Conservation (phyloP, 1,284 basidiomycete species). For the Coniferiporia sulphurascens region DNA sequence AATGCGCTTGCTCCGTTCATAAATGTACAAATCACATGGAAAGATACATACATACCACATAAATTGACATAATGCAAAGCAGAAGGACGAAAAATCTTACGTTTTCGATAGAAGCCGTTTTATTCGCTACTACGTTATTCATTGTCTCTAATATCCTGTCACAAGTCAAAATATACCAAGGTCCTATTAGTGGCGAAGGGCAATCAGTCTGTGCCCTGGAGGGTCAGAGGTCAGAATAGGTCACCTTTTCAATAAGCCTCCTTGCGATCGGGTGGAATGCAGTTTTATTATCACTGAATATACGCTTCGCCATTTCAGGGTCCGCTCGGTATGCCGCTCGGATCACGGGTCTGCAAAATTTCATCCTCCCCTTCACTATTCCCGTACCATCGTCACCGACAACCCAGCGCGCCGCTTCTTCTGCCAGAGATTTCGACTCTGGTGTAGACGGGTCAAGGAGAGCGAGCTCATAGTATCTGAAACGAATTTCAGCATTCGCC, state of each 20-base stretch:
- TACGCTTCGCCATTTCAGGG: conserved; percentile 52
- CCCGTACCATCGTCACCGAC: conserved; percentile 55
- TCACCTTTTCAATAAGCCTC: conserved; percentile 72
- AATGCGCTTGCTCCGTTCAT: too few species aligned
- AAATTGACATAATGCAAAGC: too few species aligned
- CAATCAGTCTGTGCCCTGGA: too few species aligned
- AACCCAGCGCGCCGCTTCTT: conserved; percentile 61
- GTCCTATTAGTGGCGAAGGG: too few species aligned
- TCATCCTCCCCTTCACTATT: conserved; percentile 71
- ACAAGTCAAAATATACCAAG: too few species aligned
- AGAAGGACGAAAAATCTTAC: too few species aligned
- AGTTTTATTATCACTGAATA: conserved; percentile 46
- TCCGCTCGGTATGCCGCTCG: conserved; percentile 53
- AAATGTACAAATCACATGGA: too few species aligned
- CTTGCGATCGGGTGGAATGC: conserved; percentile 76
- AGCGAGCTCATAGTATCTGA: conserved; percentile 66
- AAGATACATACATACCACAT: too few species aligned
- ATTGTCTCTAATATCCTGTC: too few species aligned
- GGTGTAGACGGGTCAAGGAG: conserved; percentile 43
- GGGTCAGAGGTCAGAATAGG: too few species aligned
- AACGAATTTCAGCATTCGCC: conserved; percentile 64
- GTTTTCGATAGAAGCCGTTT: too few species aligned
- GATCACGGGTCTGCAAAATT: conserved; percentile 72
- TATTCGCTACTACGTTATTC: too few species aligned
- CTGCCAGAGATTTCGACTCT: conserved; percentile 42